Base-by-base conservation (phyloP, 202 grass and related monocot genomes). In the Brachypodium distachyon region DNA sequence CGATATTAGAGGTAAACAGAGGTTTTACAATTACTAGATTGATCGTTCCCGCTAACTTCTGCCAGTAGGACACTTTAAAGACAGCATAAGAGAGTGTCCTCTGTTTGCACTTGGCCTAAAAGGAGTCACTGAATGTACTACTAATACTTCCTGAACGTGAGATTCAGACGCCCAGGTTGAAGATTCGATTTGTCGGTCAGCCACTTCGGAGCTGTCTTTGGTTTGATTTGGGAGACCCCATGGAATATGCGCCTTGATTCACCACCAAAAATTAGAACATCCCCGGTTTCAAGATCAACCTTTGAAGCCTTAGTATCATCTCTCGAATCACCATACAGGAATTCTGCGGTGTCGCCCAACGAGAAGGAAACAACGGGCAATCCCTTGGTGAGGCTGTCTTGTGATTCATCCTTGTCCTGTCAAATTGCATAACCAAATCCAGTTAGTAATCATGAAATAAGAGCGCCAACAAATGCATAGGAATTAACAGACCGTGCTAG, bases 351-450 rank as follows among this genome's bases (percentile, higher is more conserved):
- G 19, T 88, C 80, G 0, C 90, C 83, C 28, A 89, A 7, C 0
- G 91, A 90, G 56, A 93, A 90, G 4, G 81, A 93, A 69, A 93
- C 73, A 25, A 90, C 84, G 72, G 87, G 91, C 77, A 93, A 67
- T 67, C 26, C 34, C 71, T 85, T 90, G 2, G 0, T 5, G 40
- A 87, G 27, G 32, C 81, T 93, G 48, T 42, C 16, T 76, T 40
- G 5, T 0, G 70, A 23, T 82, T 93, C 91, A 46, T 83, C 50
- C 88, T 78, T 88, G 62, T 90, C 87, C 91, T 93, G 70, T 61
- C 16, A 78, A 37, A 22, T 41, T 50, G 54, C 51, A 60, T 16
- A 33, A 53, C 2, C 16, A 6, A 23, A 70, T 47, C 5, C 13
- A 60, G 28, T 55, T 34, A 81, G 14, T 13, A 37, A 49, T 42